Conservation (phyloP, 768 basidiomycete species). For the Kwoniella bestiolae region DNA sequence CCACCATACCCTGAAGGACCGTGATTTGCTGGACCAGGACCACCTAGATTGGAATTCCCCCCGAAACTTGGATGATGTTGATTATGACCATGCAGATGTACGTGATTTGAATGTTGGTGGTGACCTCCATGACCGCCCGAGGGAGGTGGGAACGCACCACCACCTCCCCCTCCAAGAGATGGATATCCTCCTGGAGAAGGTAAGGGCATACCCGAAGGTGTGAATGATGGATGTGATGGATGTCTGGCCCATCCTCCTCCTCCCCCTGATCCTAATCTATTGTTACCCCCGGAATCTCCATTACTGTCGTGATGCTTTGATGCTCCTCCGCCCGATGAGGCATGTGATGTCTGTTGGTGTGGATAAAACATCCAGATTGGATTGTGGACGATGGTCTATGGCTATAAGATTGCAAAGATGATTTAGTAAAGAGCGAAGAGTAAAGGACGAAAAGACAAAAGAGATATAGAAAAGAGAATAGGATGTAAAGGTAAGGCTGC, state of each 20-base stretch:
- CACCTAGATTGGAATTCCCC: slow-evolving; percentile 2
- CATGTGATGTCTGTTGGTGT: slow-evolving; percentile 29
- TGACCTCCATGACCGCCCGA: slow-evolving; percentile 26
- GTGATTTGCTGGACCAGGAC: slow-evolving; percentile 14
- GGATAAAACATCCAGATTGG: slow-evolving; percentile 39
- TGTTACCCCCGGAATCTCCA: slow-evolving; percentile 19
- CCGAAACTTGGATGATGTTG: slow-evolving; percentile 42
- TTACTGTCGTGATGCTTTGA: slow-evolving; percentile 41
- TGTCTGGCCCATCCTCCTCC: slow-evolving; percentile 30
- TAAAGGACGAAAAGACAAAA: slow-evolving; percentile 1
- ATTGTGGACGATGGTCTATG: not conserved
- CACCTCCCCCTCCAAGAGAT: slow-evolving; percentile 24
- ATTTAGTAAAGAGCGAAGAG: not conserved
- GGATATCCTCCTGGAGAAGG: slow-evolving; percentile 30
- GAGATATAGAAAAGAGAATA: not conserved
- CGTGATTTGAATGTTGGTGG: slow-evolving; percentile 23
- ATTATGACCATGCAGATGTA: slow-evolving; percentile 29
- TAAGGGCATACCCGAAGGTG: slow-evolving; percentile 28
- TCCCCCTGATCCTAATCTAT: slow-evolving; percentile 24
- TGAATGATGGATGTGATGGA: slow-evolving; percentile 27
- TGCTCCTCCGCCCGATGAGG: slow-evolving; percentile 26
- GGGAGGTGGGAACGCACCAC: slow-evolving; percentile 14
- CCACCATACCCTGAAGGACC: slow-evolving; percentile 29
- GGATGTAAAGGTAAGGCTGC: not conserved
- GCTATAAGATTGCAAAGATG: not conserved